A percentile compares a stretch with the other conserved stretches of the same genome.
phyloP scores from a whole-genome alignment of 352 stramenopile genomes.

The Pythium insidiosum region DNA sequence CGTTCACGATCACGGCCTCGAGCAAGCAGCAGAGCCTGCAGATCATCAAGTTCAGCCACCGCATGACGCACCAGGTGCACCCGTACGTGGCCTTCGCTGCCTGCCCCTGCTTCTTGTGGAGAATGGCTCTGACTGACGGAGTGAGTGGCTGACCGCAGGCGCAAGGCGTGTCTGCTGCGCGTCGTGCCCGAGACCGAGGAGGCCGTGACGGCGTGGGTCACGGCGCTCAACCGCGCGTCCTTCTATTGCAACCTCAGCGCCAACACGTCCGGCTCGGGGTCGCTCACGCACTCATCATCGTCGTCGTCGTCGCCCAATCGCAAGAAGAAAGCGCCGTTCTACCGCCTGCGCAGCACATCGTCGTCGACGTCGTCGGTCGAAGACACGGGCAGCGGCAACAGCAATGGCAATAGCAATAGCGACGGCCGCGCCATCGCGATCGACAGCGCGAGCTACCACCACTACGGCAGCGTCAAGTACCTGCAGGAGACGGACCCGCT shows the following conservation, averaged over 20 bases:
- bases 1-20: conserved; percentile 64
- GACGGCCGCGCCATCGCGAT: conserved; percentile 7
- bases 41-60: conserved; percentile 62
- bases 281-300: conserved; percentile 11
- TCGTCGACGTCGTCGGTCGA: conserved; percentile 30
- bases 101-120: neutral
- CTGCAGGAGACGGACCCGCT: conserved; percentile 70
- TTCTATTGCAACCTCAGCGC: conserved; percentile 59
- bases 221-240: conserved; percentile 56
- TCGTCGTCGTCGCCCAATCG: conserved; percentile 20
- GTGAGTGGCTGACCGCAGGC: conserved; percentile 9
- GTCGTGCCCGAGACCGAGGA: conserved; percentile 51
- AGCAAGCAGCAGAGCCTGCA: conserved; percentile 43
- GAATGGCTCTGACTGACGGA: neutral
- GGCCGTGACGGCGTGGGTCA: conserved; percentile 42
- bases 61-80: conserved; percentile 60
- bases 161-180: conserved; percentile 57
- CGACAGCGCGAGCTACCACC: conserved; percentile 35
- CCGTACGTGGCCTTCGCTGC: conserved; percentile 20
- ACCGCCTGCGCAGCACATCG: conserved; percentile 44
- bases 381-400: conserved; percentile 16
- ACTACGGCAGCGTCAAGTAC: conserved; percentile 72
- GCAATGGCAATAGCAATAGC: conserved; percentile 2
- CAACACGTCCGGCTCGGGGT: conserved; percentile 28
- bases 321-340: conserved; percentile 40